phyloP scores from a whole-genome alignment of 306 rosid genomes.

The Dalbergia oliveri region DNA sequence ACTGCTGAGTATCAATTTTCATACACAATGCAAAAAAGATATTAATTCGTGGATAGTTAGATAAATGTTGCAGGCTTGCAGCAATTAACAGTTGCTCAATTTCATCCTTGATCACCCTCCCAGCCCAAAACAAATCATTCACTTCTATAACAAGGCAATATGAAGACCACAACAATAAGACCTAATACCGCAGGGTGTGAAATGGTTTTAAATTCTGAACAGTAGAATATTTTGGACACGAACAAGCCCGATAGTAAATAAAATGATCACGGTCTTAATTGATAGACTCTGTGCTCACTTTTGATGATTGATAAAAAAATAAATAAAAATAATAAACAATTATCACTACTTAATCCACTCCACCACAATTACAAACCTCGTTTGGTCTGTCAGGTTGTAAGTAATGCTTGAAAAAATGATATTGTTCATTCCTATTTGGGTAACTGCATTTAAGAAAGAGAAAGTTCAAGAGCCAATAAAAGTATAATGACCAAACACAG shows the following conservation, averaged over 20 bases:
- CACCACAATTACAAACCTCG: conserved; percentile 61
- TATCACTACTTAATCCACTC: conserved; percentile 28
- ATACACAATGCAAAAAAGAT: neutral
- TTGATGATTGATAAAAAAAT: neutral
- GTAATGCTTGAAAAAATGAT: conserved; percentile 89
- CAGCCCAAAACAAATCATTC: neutral
- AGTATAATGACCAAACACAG: neutral
- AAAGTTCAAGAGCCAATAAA: conserved; percentile 40
- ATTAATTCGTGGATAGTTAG: conserved; percentile 20
- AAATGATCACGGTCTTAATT: neutral
- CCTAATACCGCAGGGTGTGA: neutral
- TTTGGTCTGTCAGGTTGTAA: conserved; percentile 75
- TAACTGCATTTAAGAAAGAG: conserved; percentile 58
- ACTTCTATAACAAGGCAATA: neutral
- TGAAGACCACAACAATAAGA: neutral
- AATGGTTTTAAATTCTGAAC: conserved; percentile 1
- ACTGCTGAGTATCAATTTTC: neutral
- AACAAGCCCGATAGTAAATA: neutral
- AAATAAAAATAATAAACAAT: conserved; percentile 21
- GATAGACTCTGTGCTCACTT: conserved; percentile 27
- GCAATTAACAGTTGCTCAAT: neutral
- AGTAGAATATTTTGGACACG: neutral
- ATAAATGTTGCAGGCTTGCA: conserved; percentile 4
- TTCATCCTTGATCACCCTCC: neutral
- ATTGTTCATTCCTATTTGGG: conserved; percentile 80